Base-by-base conservation (phyloP, 345 rosid species). In the Euphorbia peplus region DNA sequence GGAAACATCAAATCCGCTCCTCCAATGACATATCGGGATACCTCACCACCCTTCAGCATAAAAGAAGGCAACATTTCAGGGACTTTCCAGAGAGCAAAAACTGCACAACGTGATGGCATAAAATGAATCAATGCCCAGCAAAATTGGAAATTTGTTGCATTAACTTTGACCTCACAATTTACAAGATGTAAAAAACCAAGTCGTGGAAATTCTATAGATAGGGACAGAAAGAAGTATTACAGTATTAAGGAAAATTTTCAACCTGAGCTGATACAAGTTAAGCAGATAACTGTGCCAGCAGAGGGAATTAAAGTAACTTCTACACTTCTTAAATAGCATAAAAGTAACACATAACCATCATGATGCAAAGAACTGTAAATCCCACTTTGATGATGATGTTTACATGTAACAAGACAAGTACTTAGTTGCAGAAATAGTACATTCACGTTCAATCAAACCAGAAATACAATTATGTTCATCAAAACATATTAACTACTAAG, bases 1-100 rank as follows among this genome's bases (percentile, higher is more conserved):
- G 99, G 99, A 74, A 88, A 91, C 97, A 95, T 91, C 86, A 95
- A 84, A 82, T 95, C 99, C 29, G 99, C 99, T 68, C 99, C 99
- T 62, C 99, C 97, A 48, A 95, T 77, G 53, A 95, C 75, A 81
- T 71, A 95, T 48, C 86, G 84, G 9, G 99, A 95, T 70, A 95
- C 99, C 81, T 91, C 97, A 42, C 93, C 91, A 57, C 93, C 97
- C 80, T 95, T 91, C 60, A 95, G 83, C 57, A 68, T 66, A 76
- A 95, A 89, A 73, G 85, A 85, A 59, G 97, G 96, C 79, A 95
- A 74, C 63, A 95, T 72, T 52, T 80, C 93, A 72, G 96, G 96
- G 64, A 84, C 88, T 75, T 80, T 86, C 99, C 99, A 95, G 18
- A 95, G 87, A 60, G 96, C 87, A 87, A 85, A 95, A 68, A 95